Conservation (phyloP, 2,329 filamentous ascomycete genomes). For the Scedosporium boydii region DNA sequence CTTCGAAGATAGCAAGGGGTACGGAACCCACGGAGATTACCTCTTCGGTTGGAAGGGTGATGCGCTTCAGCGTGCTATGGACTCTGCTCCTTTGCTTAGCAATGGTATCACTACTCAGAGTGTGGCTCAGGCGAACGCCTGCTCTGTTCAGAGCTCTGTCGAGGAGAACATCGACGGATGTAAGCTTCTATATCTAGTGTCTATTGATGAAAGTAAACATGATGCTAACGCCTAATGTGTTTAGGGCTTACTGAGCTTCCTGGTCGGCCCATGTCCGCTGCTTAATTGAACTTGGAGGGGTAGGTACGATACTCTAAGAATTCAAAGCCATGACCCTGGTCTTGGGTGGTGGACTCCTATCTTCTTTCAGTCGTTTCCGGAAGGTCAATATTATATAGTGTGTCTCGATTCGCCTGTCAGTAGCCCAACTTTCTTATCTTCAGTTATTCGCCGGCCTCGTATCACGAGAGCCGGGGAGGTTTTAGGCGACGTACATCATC, state of each 20-base stretch:
- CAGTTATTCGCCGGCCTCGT: too few species aligned
- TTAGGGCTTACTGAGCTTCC: background rate
- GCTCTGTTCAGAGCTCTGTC: conserved; percentile 19
- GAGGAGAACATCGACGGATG: conserved; percentile 23
- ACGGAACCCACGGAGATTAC: conserved; percentile 29
- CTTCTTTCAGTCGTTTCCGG: background rate
- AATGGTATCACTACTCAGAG: conserved; percentile 20
- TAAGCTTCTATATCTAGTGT: conserved; percentile 12
- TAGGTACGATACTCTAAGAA: background rate
- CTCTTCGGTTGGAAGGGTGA: conserved; percentile 27
- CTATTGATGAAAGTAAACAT: background rate
- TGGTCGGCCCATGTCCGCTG: background rate
- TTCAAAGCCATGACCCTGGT: too few species aligned
- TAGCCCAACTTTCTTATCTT: too few species aligned
- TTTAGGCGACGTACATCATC: too few species aligned
- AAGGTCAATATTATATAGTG: too few species aligned
- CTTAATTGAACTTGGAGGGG: background rate
- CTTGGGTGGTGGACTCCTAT: background rate
- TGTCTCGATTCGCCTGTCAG: too few species aligned
- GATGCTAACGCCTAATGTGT: background rate
- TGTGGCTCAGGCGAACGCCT: conserved; percentile 22
- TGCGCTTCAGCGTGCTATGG: conserved; percentile 19
- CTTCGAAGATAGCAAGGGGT: conserved; percentile 18
- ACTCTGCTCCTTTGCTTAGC: conserved; percentile 9
- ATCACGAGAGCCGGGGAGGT: too few species aligned